Evolutionary conservation across 1,284 basidiomycete genomes (phyloP), one percentile per base, ranked within the genome.

Genomic region (Termitomyces sp.): DNA sequence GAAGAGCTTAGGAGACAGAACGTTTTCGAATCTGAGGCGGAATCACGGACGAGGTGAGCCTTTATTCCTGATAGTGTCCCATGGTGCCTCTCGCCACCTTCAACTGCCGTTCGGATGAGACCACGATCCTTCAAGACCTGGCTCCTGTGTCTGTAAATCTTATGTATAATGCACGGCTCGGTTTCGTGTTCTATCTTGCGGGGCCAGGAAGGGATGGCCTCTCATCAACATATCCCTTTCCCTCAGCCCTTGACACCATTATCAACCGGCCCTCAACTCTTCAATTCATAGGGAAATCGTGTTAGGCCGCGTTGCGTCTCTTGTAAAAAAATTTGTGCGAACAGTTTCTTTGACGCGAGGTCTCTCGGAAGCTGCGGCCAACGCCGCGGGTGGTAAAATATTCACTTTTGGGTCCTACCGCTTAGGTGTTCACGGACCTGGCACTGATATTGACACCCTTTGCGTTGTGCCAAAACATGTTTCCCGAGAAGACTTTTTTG

Each of bases 331-430:
- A 66, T 99, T 99, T 68, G 97, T 99, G 42, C 85, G 85, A 65
- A 83, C 84, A 58, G 87, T 95, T 2, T 89, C 90, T 16, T 72
- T 95, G 59, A 73, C 80, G 49, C 80, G 77, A 42, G 95, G 95
- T 13, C 76, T 97, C 57, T 94, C 93, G 19, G 93, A 97, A 64
- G 74, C 87, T 43, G 86, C 91, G 2, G 93, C 94, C 14, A 82
- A 73, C 47, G 83, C 88, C 50, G 91, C 95, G 5, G 97, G 96
- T 53, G 97, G 96, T 58, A 96, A 98, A 75, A 98, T 99, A 67
- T 99, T 95, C 70, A 98, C 97, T 3, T 99, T 97, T 68, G 96
- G 97, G 35, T 97, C 94, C 48, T 96, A 96, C 76, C 84, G 91
- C 60, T 77, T 99, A 40, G 96, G 96, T 53, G 96, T 99, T 13